Evolutionary conservation across 148 eudicot genomes (phyloP).

Genomic region (Rhododendron ovatum): DNA sequence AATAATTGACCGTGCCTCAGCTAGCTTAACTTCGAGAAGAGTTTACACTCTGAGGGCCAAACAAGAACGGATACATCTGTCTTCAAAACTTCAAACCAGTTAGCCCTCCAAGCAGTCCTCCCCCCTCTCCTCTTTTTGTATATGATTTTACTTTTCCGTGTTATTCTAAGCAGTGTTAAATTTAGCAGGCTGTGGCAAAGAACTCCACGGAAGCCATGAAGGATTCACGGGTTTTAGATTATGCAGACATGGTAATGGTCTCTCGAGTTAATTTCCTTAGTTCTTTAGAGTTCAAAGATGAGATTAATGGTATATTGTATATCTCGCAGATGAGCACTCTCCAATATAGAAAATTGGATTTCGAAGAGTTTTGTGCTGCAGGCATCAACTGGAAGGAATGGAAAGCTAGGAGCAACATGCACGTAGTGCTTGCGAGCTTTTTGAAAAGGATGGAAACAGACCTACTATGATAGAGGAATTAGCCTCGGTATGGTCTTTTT

Average conservation of each 20-base stretch:
- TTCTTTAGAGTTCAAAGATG: neutral
- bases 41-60: constrained; percentile 72
- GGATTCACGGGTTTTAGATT: constrained; percentile 85
- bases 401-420: constrained; percentile 95
- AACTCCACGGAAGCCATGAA: constrained; percentile 80
- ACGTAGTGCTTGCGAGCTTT: constrained; percentile 72
- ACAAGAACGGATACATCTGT: constrained; percentile 69
- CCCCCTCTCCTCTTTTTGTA: neutral
- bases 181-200: constrained; percentile 50
- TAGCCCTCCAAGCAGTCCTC: constrained; percentile 5
- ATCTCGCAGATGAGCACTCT: constrained; percentile 65
- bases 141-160: neutral
- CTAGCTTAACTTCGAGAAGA: constrained; percentile 72
- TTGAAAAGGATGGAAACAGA: constrained; percentile 92
- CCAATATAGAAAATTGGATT: constrained; percentile 80
- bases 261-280: neutral
- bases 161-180: constrained; percentile 12
- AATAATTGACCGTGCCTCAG: constrained; percentile 69
- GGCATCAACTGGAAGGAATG: constrained; percentile 85
- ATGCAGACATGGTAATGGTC: constrained; percentile 52
- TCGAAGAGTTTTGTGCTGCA: constrained; percentile 89
- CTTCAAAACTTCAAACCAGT: constrained; percentile 72
- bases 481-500: constrained; percentile 57
- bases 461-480: constrained; percentile 92
- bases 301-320: constrained; percentile 4